phyloP scores from a whole-genome alignment of 441 rosid species.

The Populus tomentosa region DNA sequence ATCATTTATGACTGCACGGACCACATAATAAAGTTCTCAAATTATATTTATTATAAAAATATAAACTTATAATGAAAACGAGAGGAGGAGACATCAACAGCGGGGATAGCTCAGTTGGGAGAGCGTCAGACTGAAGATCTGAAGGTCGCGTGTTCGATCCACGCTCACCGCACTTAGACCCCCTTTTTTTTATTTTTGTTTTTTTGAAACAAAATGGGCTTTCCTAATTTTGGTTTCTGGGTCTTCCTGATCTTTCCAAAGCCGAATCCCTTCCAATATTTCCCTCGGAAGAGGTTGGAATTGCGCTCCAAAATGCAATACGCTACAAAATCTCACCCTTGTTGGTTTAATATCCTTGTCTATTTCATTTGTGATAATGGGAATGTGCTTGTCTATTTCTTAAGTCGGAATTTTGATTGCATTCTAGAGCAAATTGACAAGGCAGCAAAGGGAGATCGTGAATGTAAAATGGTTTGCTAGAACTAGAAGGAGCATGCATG shows the following conservation, averaged over 20 bases:
- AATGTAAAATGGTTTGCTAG: background rate
- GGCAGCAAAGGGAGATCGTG: background rate
- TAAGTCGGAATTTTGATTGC: background rate
- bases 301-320: background rate
- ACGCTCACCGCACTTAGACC: background rate
- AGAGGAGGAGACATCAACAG: background rate
- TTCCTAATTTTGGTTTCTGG: too few species aligned
- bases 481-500: background rate
- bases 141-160: constrained; percentile 65
- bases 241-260: too few species aligned
- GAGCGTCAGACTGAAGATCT: constrained; percentile 92
- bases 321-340: background rate
- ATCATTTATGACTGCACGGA: background rate
- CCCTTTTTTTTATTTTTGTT: accelerated
- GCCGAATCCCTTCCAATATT: background rate
- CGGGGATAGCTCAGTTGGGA: constrained; percentile 95
- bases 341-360: background rate
- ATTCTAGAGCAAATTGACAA: background rate
- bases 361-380: background rate
- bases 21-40: background rate
- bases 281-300: background rate
- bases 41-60: too few species aligned
- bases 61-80: accelerated
- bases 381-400: background rate
- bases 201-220: background rate